A percentile compares a stretch with the other conserved stretches of the same genome.
phyloP scores from a whole-genome alignment of 164 flowering plant genomes.

The Santalum album region DNA sequence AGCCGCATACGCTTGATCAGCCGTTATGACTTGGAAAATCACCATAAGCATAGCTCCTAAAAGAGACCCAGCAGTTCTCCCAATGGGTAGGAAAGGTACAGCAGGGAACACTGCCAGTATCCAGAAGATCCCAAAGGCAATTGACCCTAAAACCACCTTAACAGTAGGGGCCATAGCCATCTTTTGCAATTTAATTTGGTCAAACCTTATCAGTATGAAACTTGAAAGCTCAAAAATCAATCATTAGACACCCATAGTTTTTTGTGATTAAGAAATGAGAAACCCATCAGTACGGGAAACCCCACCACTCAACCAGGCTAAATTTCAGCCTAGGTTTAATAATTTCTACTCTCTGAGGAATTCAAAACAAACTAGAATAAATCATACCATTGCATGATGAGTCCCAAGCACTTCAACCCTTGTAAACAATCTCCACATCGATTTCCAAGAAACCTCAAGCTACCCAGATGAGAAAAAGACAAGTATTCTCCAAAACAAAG shows the following conservation, averaged over 20 bases:
- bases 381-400: too few species aligned
- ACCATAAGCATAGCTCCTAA: slow-evolving; percentile 89
- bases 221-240: background rate
- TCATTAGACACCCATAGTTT: too few species aligned
- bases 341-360: too few species aligned
- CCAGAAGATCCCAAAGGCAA: slow-evolving; percentile 79
- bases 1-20: slow-evolving; percentile 72
- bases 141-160: slow-evolving; percentile 64
- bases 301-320: too few species aligned
- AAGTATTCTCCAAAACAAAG: too few species aligned
- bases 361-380: too few species aligned
- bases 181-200: background rate
- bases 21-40: slow-evolving; percentile 53
- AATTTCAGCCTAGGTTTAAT: too few species aligned
- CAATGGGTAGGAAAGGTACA: slow-evolving; percentile 75
- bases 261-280: too few species aligned
- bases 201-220: slow-evolving; percentile 1
- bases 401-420: background rate
- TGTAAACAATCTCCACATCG: background rate
- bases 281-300: too few species aligned
- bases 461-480: too few species aligned
- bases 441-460: too few species aligned
- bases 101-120: slow-evolving; percentile 84
- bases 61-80: slow-evolving; percentile 87
- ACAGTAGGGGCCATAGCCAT: slow-evolving; percentile 54